Evolutionary conservation across 179 eudicot genomes (phyloP), one percentile per base, ranked within the genome.

Genomic region (Amaranthus tricolor): DNA sequence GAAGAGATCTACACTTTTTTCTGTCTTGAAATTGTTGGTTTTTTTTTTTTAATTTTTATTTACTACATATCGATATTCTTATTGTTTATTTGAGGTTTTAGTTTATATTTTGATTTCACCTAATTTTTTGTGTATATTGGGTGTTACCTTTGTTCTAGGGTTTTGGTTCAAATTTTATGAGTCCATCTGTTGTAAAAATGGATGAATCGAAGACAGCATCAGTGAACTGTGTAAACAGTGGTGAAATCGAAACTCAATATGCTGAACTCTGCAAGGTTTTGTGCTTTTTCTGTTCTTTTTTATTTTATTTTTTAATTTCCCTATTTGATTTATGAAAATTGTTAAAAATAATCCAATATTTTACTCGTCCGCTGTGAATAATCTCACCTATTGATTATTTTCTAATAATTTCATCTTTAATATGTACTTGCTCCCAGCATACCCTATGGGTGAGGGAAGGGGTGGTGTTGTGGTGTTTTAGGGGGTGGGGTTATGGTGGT

Each of bases 261-360:
- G 40, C 72, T 68, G 72, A 76, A 6, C 67, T 84, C 11, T 84
- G 87, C 87, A 82, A 84, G 87, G 87, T 84, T 48, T 47, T 47
- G 11, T 16, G 13, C 58, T 54, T 55, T 11, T 43, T 31, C 2
- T 49, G 4, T 31, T 6, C 24, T 16, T 31, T 43, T n/a, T 50
- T 12, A 15, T 49, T 49, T 49, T 48, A n/a, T 49, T 67, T 48
- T 10, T 6, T 5, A 2, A 19, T 6, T 6, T 10, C 21, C 60
- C 60, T 56, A 14, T 16, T 14, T 56, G 15, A 62, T 17, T 62
- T 0, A 7, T 45, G n/a, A n/a, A n/a, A n/a, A n/a, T n/a, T n/a
- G n/a, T n/a, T n/a, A n/a, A n/a, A n/a, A n/a, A n/a, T n/a, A n/a
- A n/a, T n/a, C n/a, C n/a, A n/a, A n/a, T n/a, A n/a, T n/a, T n/a